Evolutionary conservation across 768 basidiomycete genomes (phyloP).

Genomic region (Panaeolus papilionaceus): DNA sequence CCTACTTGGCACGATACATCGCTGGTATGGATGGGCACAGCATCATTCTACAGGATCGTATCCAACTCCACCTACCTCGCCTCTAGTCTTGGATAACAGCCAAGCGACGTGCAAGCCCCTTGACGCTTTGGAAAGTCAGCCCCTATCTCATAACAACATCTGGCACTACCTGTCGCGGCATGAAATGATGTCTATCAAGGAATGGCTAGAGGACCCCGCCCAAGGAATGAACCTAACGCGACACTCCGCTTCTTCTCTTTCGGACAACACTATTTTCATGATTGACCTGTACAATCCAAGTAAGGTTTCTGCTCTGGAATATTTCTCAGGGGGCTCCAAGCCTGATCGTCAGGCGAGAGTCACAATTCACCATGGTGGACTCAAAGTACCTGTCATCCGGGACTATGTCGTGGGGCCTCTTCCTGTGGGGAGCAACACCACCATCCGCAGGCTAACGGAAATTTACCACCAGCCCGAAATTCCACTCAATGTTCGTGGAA

Average conservation of each 20-base stretch:
- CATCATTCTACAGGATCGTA: not conserved
- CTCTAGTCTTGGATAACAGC: not conserved
- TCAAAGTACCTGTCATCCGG: constrained; percentile 45
- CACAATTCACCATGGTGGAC: constrained; percentile 56
- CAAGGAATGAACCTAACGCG: constrained; percentile 56
- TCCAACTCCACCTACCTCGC: not conserved
- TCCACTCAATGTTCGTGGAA: constrained; percentile 59
- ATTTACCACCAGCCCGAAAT: constrained; percentile 60
- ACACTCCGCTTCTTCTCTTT: constrained; percentile 27
- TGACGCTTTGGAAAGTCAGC: not conserved
- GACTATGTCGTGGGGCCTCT: constrained; percentile 68
- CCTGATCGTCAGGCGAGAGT: constrained; percentile 53
- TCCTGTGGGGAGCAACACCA: constrained; percentile 47
- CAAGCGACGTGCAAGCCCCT: not conserved
- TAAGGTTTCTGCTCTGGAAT: constrained; percentile 53
- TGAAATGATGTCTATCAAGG: constrained; percentile 49
- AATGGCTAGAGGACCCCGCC: constrained; percentile 51
- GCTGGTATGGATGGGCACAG: not conserved
- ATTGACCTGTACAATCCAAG: constrained; percentile 57
- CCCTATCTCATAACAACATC: not conserved
- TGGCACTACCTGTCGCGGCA: not conserved
- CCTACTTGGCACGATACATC: not conserved
- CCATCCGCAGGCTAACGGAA: constrained; percentile 48
- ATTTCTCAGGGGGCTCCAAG: constrained; percentile 37
- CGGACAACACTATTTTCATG: constrained; percentile 57